Conservation (phyloP, 2,329 filamentous ascomycete species). For the Salinomyces thailandicus region DNA sequence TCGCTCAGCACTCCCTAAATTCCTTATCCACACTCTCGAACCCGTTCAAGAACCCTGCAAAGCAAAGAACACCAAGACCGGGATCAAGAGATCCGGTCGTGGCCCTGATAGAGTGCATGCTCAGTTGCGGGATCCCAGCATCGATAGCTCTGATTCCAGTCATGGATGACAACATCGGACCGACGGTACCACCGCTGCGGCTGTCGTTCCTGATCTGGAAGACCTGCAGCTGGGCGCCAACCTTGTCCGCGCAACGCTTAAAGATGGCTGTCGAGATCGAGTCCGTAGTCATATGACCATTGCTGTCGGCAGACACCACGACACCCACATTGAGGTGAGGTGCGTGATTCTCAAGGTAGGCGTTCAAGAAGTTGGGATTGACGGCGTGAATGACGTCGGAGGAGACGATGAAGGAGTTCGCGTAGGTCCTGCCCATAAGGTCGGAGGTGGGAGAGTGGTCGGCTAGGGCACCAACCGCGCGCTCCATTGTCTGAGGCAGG, state of each 20-base stretch:
- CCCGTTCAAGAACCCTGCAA: constrained; percentile 78
- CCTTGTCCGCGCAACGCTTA: constrained; percentile 64
- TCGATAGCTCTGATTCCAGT: constrained; percentile 79
- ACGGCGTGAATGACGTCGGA: constrained; percentile 90
- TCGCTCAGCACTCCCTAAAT: constrained; percentile 43
- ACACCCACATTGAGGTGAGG: constrained; percentile 84
- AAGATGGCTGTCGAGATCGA: constrained; percentile 73
- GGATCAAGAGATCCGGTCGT: constrained; percentile 80
- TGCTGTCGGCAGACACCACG: constrained; percentile 67
- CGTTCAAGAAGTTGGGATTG: constrained; percentile 82
- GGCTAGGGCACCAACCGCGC: constrained; percentile 61
- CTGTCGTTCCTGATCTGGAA: constrained; percentile 95
- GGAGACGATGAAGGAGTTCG: constrained; percentile 83
- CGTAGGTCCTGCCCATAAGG: constrained; percentile 70
- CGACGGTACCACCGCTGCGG: constrained; percentile 85
- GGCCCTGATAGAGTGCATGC: constrained; percentile 87
- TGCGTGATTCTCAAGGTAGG: constrained; percentile 75
- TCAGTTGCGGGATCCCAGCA: constrained; percentile 80
- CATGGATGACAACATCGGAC: constrained; percentile 70
- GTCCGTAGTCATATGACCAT: constrained; percentile 95
- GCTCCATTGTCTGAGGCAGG: constrained; percentile 68
- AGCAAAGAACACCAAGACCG: constrained; percentile 75
- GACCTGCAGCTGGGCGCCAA: constrained; percentile 61
- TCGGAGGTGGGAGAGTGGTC: constrained; percentile 35
- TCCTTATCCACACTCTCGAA: constrained; percentile 78